Base-by-base conservation (phyloP, 2,329 filamentous ascomycete species). In the Rhexocercosporidium sp. region DNA sequence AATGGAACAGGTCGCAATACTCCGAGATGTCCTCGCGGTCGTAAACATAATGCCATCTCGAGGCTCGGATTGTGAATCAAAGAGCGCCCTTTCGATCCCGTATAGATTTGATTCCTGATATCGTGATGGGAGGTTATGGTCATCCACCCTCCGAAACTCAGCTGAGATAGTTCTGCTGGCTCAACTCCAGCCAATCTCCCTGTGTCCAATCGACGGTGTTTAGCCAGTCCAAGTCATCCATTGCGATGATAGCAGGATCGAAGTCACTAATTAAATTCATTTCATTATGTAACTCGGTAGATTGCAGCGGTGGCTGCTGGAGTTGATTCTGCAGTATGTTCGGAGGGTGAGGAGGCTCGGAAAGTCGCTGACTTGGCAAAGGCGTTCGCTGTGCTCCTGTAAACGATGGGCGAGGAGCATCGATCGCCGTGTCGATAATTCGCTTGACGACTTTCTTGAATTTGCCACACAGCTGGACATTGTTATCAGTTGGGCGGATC, bases 161-260 rank as follows among this genome's bases (percentile, higher is more conserved):
- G n/a, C 22, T n/a, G 6, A n/a, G n/a, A 49, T 44, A 59, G n/a
- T 56, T 49, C 27, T 64, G 53, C 29, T 57, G 62, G 41, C 62
- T 59, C 39, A 69, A 59, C 29, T 72, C 71, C 59, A 70, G 61
- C 68, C 71, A 73, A 20, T 63, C 54, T 0, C 71, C 70, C 29
- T 71, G 70, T 6, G 70, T 70, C 71, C 71, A 73, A 56, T 73
- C 71, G 7, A 73, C 65, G 20, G 65, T 68, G 39, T 69, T 70
- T 5, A 73, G 46, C 71, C 71, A 73, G 59, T 71, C 65, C 27
- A 66, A n/a, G 29, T 59, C 63, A 67, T 49, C 39, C 53, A 62
- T 53, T 47, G 65, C 62, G 63, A 60, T 56, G 66, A 25, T 63
- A 7, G 25, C 41, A 1, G 68, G 68, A 46, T 64, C 61, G 8